Conservation (phyloP, 257 asterid species). For the Ilex asprella region DNA sequence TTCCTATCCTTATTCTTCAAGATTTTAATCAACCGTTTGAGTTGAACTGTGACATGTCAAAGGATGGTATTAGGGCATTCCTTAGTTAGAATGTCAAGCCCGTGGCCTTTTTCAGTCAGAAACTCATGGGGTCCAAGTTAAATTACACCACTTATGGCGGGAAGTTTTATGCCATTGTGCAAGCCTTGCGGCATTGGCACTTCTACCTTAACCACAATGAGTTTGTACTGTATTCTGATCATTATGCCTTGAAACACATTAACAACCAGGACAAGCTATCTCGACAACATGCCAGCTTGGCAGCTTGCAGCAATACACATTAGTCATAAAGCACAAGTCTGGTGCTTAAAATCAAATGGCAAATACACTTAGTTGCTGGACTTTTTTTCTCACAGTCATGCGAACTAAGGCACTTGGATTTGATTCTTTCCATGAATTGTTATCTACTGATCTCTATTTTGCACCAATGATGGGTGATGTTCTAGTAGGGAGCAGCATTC, state of each 20-base stretch:
- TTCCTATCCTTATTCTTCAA: neutral
- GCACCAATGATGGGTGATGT: neutral
- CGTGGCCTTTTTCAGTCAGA: conserved; percentile 7
- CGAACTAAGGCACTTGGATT: too few species aligned
- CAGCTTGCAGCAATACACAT: neutral
- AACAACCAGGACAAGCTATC: neutral
- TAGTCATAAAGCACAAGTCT: conserved; percentile 1
- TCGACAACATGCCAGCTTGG: neutral
- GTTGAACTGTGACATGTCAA: conserved; percentile 5
- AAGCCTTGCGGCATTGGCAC: too few species aligned
- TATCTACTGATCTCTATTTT: neutral
- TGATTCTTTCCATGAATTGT: neutral
- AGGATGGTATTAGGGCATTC: neutral
- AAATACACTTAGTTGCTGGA: too few species aligned
- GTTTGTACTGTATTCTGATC: neutral
- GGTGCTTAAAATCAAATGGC: neutral
- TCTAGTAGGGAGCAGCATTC: neutral
- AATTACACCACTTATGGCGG: neutral
- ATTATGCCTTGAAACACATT: neutral
- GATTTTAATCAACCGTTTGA: conserved; percentile 1
- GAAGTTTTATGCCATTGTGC: too few species aligned
- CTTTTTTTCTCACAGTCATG: too few species aligned
- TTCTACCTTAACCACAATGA: too few species aligned
- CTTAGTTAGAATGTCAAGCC: neutral
- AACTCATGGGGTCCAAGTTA: neutral